Conservation (phyloP, 768 basidiomycete genomes). For the Kwoniella botswanensis region DNA sequence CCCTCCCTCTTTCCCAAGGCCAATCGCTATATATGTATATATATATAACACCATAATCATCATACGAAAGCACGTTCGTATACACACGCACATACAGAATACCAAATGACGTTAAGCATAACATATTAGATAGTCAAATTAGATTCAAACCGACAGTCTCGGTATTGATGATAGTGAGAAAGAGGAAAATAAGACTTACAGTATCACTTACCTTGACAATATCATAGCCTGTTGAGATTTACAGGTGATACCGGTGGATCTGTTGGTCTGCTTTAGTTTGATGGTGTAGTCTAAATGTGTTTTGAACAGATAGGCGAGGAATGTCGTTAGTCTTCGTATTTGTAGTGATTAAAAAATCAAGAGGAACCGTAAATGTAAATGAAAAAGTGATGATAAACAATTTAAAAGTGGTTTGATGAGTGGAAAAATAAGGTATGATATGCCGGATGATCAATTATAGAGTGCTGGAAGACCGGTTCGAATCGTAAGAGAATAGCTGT, state of each 20-base stretch:
- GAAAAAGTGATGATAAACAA: too few relatives aligned
- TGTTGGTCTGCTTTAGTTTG: not conserved
- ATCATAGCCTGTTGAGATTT: not conserved
- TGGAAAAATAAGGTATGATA: too few relatives aligned
- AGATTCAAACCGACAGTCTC: not conserved
- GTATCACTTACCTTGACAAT: conserved; percentile 5
- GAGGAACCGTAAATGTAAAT: too few relatives aligned
- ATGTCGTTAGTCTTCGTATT: not conserved
- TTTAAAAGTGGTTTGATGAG: too few relatives aligned
- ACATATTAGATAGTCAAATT: not conserved
- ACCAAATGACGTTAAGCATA: not conserved
- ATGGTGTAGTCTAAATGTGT: not conserved
- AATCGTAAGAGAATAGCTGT: too few relatives aligned
- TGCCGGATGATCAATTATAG: too few relatives aligned
- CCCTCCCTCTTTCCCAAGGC: not conserved
- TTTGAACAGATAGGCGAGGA: not conserved
- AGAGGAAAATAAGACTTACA: not conserved
- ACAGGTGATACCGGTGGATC: too few relatives aligned
- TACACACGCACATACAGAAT: not conserved
- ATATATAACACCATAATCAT: not conserved
- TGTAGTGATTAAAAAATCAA: too few relatives aligned
- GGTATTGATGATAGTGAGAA: not conserved
- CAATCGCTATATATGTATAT: not conserved
- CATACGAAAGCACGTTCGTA: not conserved
- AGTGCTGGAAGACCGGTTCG: too few relatives aligned